phyloP scores from a whole-genome alignment of 2,329 filamentous ascomycete genomes.

The Delphinella strobiligena region DNA sequence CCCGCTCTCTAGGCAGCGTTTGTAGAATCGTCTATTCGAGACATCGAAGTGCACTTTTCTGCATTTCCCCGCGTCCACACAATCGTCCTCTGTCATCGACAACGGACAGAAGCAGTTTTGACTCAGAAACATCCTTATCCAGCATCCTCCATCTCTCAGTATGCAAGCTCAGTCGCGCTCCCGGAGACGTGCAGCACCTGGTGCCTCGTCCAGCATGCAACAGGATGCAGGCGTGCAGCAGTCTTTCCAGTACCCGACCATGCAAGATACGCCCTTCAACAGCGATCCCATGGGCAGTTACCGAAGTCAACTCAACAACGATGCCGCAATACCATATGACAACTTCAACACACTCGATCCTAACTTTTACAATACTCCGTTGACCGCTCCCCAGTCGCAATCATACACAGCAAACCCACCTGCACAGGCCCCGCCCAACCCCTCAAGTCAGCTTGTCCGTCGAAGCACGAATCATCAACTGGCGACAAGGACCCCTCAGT shows the following conservation, averaged over 20 bases:
- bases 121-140: no score
- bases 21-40: no score
- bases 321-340: slow-evolving; percentile 19
- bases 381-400: slow-evolving; percentile 16
- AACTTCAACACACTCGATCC: slow-evolving; percentile 26
- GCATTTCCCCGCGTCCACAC: no score
- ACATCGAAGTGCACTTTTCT: no score
- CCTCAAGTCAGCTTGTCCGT: slow-evolving; percentile 33
- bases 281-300: slow-evolving; percentile 30
- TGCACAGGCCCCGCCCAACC: slow-evolving; percentile 13
- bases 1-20: not conserved
- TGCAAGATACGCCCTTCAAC: slow-evolving; percentile 12
- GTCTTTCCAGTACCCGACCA: slow-evolving; percentile 16
- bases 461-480: slow-evolving; percentile 35
- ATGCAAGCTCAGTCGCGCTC: slow-evolving; percentile 9
- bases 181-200: slow-evolving; percentile 65
- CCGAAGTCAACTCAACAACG: slow-evolving; percentile 34
- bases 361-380: slow-evolving; percentile 17
- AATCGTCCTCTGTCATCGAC: no score
- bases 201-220: slow-evolving; percentile 52
- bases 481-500: slow-evolving; percentile 22
- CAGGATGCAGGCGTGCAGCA: slow-evolving; percentile 24
- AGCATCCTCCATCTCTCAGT: not conserved
- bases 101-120: not conserved
- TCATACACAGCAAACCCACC: slow-evolving; percentile 16